Evolutionary conservation across 176 grass and related monocot species (phyloP), one percentile per base, ranked within the genome.

Genomic region (Rhynchospora tenuis): DNA sequence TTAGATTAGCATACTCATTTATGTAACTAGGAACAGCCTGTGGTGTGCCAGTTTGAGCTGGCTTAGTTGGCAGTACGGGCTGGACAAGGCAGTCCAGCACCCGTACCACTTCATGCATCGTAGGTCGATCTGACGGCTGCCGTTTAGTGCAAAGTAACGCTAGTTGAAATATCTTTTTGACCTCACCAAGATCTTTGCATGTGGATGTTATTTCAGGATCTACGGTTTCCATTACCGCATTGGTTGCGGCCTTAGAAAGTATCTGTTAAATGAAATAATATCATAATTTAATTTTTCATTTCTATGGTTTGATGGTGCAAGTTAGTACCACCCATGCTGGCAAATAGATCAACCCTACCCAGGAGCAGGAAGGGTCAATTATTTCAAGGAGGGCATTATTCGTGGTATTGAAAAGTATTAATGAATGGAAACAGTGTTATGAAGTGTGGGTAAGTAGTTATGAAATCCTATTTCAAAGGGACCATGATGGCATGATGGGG

Each of bases 141-240:
- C 89, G 67, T 83, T 98, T 95, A 55, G 86, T 93, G 89, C 92
- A 98, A 67, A 98, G 89, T 64, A 98, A 85, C 0, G 96, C 93
- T 81, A 98, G 67, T 71, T 98, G 96, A 62, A 98, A 98, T 12
- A 95, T 70, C 69, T 87, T 90, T 84, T 95, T 98, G 0, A 95
- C 92, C 70, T 98, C 96, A 0, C 84, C 84, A 0, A 98, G 89
- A 69, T 98, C 92, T 56, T 83, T 93, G 84, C 93, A 95, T 2
- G 96, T 91, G 59, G 87, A 82, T 0, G 86, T 11, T 22, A 93
- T 91, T 73, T 93, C 91, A 3, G 86, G 84, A 83, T 98, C 86
- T 2, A 98, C 91, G 26, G 65, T 95, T 67, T 98, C 96, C 96
- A 98, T 98, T 28, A 98, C 96, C 0, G 89, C 89, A 83, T 98